Base-by-base conservation (phyloP, 2,329 filamentous ascomycete genomes). In the Aspergillus flavus region DNA sequence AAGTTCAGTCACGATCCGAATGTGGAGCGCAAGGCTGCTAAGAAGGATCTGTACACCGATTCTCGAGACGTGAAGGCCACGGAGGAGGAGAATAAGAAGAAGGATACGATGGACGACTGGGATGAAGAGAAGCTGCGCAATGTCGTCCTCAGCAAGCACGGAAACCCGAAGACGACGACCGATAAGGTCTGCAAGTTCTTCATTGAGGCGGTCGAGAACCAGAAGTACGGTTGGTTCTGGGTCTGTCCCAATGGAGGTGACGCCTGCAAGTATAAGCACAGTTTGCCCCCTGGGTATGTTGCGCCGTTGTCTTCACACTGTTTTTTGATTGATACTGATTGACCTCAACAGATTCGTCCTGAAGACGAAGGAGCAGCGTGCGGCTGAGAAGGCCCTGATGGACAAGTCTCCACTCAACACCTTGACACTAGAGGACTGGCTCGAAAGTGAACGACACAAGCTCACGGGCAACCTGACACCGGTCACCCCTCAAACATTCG, bases 201-300 rank as follows among this genome's bases (percentile, higher is more conserved):
- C 78, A 95, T 98, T 76, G 90, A 94, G 70, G 95, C 95, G 30
- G 95, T 99, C 66, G 95, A 99, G 81, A 95, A 99, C 76, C 92
- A 93, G 73, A 99, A 98, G 81, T 99, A 99, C 74, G 95, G 95
- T 66, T 99, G 95, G 95, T 98, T 99, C 82, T 99, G 95, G 95
- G 85, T 89, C 64, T 99, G 95, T 86, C 95, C 95, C 54, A 98
- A 98, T 75, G 94, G 93, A 68, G 94, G 92, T 67, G 91, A 99
- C 76, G 92, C 97, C 80, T 99, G 95, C 91, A 98, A 95, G 90
- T 99, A 99, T 78, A 94, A 91, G 81, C 95, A 99, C 79, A 93
- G 91, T 73, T 85, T 99, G 72, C 95, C 96, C 71, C 91, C 94
- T 74, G 95, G 95, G 92, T 96, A 87, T 75, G 91, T 87, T 66